Percentiles rank a stretch among this genome's conserved stretches.
phyloP scores from a whole-genome alignment of 305 asterid species.

The Plantago coronopus region DNA sequence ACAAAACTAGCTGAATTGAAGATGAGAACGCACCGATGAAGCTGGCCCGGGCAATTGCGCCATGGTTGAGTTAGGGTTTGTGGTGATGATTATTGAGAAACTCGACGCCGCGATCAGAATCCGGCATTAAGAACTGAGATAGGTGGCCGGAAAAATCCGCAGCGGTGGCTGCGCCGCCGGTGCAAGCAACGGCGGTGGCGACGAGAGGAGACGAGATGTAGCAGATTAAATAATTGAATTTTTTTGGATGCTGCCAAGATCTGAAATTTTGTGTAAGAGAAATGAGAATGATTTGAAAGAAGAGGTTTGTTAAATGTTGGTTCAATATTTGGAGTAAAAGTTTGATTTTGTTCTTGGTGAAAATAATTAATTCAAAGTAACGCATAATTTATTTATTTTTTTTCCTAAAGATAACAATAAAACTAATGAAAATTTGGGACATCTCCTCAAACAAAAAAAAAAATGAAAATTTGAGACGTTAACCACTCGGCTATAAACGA shows the following conservation, averaged over 20 bases:
- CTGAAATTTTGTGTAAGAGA: neutral
- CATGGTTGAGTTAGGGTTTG: neutral
- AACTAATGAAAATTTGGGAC: too few relatives aligned
- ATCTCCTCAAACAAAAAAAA: too few relatives aligned
- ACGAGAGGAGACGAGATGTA: neutral
- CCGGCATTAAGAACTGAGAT: neutral
- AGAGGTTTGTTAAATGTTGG: neutral
- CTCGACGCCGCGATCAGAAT: neutral
- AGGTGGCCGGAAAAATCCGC: neutral
- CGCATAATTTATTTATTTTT: too few relatives aligned
- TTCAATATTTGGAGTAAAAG: neutral
- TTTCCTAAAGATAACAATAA: too few relatives aligned
- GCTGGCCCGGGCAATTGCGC: neutral
- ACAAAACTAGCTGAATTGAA: neutral
- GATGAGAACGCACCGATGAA: neutral
- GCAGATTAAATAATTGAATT: neutral
- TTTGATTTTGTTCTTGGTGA: neutral
- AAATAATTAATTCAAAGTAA: too few relatives aligned
- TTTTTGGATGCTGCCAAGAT: neutral
- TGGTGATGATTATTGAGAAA: neutral
- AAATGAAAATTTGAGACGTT: too few relatives aligned
- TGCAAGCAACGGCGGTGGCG: neutral
- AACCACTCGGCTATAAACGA: too few relatives aligned
- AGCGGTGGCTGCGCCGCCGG: neutral
- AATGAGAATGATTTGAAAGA: neutral